These are phyloP conservation scores for Cytidiella melzeri DNA, from an alignment of 768 basidiomycete genomes.

Conservation along the genomic window DNA sequence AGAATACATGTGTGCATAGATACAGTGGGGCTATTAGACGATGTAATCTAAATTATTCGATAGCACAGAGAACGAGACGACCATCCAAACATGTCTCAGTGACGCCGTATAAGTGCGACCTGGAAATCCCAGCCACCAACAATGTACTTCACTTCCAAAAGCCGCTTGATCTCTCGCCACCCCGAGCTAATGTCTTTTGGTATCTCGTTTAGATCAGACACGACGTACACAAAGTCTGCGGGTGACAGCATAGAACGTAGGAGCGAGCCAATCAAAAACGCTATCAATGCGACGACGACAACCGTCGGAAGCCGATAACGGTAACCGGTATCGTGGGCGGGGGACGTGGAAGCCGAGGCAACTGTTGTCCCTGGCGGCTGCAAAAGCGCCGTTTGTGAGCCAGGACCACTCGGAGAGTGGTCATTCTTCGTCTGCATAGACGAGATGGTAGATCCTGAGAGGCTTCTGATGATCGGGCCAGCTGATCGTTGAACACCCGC, in stretches of 20 bases:
- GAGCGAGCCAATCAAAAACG: conserved; percentile 88
- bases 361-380: conserved; percentile 1
- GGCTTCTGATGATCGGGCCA: conserved; percentile 15
- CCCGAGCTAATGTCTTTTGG: conserved; percentile 43
- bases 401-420: background rate
- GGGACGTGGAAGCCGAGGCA: conserved; percentile 6
- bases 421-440: conserved; percentile 1
- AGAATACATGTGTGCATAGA: background rate
- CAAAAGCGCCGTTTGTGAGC: background rate
- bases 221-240: conserved; percentile 85
- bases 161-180: conserved; percentile 81
- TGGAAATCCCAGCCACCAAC: conserved; percentile 86
- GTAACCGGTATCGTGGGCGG: conserved; percentile 11
- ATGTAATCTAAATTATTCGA: too few species aligned
- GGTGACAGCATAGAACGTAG: conserved; percentile 84
- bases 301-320: conserved; percentile 48
- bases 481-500: conserved; percentile 17
- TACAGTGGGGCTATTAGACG: background rate
- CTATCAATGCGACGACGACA: conserved; percentile 75
- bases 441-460: conserved; percentile 14
- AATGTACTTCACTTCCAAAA: conserved; percentile 78
- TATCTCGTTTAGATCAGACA: conserved; percentile 47
- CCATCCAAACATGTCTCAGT: too few species aligned
- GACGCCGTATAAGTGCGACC: conserved; percentile 75
- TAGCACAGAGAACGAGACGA: too few species aligned